phyloP scores from a whole-genome alignment of 163 green algal species.

The Scenedesmus sp. region DNA sequence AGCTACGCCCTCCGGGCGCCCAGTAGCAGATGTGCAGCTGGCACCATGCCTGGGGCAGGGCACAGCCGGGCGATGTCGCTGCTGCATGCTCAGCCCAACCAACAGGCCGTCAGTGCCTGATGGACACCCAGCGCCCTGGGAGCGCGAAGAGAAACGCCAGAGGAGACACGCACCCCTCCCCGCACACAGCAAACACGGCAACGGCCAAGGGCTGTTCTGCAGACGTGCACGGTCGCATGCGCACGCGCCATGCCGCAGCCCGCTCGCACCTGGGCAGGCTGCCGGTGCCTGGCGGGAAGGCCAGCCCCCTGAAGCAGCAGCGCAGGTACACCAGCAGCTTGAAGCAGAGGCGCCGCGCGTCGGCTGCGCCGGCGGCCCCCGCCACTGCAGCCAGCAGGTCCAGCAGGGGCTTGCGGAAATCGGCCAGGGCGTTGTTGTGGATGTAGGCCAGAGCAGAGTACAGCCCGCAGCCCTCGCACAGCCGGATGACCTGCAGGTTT shows the following conservation, averaged over 20 bases:
- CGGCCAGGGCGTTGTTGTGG: constrained; percentile 82
- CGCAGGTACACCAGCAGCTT: constrained; percentile 90
- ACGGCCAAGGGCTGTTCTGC: no score
- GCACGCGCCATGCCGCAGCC: no score
- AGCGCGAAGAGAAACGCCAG: no score
- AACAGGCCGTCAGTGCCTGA: background rate
- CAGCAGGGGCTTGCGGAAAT: constrained; percentile 73
- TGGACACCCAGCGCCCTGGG: no score
- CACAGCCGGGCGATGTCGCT: no score
- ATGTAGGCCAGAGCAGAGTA: constrained; percentile 88
- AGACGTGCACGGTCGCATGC: background rate
- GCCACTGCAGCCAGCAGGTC: constrained; percentile 62
- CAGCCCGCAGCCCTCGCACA: constrained; percentile 89
- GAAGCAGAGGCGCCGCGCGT: constrained; percentile 59
- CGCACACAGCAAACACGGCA: no score
- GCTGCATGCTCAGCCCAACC: background rate
- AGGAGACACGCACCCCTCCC: no score
- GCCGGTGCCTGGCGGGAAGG: constrained; percentile 73
- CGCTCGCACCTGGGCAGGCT: constrained; percentile 28
- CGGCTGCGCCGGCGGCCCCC: background rate
- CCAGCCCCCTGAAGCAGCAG: constrained; percentile 70
- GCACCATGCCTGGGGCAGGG: no score
- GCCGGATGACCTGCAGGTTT: constrained; percentile 80
- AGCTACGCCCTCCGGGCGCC: no score
- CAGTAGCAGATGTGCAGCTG: no score